phyloP scores from a whole-genome alignment of 83 land plant genomes.

The Picea abies region DNA sequence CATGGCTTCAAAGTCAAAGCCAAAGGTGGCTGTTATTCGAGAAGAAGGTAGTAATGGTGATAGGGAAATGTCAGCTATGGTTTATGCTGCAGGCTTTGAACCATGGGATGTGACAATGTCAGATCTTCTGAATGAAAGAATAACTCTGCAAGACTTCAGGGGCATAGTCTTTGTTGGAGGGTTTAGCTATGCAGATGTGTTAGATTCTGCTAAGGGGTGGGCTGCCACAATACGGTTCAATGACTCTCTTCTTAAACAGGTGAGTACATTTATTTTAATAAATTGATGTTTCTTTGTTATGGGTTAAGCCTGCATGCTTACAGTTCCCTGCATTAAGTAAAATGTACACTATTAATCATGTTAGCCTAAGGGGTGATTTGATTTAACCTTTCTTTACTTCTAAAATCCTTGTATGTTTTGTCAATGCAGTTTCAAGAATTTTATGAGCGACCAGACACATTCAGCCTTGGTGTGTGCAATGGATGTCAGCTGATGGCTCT shows the following conservation, averaged over 20 bases:
- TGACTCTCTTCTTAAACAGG: conserved; percentile 67
- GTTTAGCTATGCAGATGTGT: conserved; percentile 96
- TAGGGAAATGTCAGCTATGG: conserved; percentile 96
- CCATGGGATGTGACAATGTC: conserved; percentile 98
- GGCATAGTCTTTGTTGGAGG: conserved; percentile 96
- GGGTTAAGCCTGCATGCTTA: background rate
- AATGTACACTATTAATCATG: background rate
- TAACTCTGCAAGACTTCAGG: conserved; percentile 59
- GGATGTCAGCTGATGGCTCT: conserved; percentile 99
- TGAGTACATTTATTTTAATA: conserved; percentile 7
- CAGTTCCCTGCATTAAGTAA: background rate
- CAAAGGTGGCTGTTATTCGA: conserved; percentile 88
- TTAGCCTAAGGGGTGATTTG: background rate
- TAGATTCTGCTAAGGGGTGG: conserved; percentile 99
- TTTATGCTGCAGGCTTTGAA: conserved; percentile 89
- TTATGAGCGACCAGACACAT: conserved; percentile 84
- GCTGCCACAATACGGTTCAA: conserved; percentile 90
- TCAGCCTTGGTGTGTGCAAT: conserved; percentile 98
- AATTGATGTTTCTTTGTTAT: background rate
- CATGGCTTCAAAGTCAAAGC: conserved; percentile 45
- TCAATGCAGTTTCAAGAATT: conserved; percentile 79
- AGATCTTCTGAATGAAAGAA: conserved; percentile 63
- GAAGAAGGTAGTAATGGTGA: conserved; percentile 99
- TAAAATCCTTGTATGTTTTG: background rate
- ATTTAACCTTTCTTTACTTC: background rate